A percentile compares a stretch with the other conserved stretches of the same genome.
Evolutionary conservation across 306 rosid genomes (phyloP).

Genomic region (Neltuma alba): DNA sequence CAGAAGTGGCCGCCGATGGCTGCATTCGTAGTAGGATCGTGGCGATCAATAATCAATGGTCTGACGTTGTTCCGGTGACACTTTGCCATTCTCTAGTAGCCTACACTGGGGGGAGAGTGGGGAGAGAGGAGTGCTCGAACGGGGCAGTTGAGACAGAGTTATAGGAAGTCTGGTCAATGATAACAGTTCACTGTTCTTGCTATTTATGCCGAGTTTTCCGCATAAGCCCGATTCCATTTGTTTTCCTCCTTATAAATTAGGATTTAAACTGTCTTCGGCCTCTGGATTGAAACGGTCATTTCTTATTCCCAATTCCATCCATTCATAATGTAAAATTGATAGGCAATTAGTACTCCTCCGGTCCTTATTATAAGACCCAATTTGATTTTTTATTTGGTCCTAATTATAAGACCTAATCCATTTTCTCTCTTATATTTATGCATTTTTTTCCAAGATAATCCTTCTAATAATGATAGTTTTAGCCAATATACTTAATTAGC

Average conservation of each 20-base stretch:
- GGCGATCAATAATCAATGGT: slow-evolving; percentile 60
- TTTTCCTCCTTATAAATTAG: background rate
- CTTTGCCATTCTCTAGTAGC: slow-evolving; percentile 61
- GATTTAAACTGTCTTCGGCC: background rate
- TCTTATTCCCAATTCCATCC: background rate
- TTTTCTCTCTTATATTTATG: too few relatives aligned
- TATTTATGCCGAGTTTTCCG: background rate
- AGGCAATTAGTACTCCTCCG: too few relatives aligned
- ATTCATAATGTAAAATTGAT: too few relatives aligned
- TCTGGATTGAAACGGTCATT: background rate
- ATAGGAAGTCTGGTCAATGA: background rate
- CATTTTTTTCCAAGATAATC: too few relatives aligned
- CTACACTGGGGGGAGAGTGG: slow-evolving; percentile 48
- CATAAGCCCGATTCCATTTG: background rate
- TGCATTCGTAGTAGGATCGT: slow-evolving; percentile 31
- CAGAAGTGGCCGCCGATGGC: slow-evolving; percentile 52
- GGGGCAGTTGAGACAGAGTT: background rate
- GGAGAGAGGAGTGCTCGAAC: background rate
- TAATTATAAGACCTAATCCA: too few relatives aligned
- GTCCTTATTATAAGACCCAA: too few relatives aligned
- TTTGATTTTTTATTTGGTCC: too few relatives aligned
- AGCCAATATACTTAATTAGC: too few relatives aligned
- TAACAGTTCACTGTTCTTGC: background rate
- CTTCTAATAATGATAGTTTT: too few relatives aligned
- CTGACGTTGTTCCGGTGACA: slow-evolving; percentile 68